These are phyloP conservation scores for Aspergillus novofumigatus DNA, from an alignment of 2,329 filamentous ascomycete species.

Conservation along the genomic window DNA sequence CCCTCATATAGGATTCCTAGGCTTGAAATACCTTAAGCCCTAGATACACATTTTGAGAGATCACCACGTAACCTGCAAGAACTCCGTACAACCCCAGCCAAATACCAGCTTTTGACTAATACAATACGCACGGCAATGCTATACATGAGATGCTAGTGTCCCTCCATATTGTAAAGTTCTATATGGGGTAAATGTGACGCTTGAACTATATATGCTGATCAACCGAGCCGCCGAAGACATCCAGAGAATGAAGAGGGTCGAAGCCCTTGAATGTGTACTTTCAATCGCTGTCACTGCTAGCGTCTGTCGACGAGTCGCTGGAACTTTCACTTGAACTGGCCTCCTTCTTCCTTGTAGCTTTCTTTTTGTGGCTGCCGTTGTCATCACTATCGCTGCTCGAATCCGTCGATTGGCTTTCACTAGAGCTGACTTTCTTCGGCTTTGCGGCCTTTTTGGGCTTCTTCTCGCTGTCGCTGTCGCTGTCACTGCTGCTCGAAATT, in stretches of 20 bases:
- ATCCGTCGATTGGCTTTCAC: slow-evolving; percentile 8
- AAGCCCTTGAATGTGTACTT: background rate
- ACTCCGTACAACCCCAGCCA: background rate
- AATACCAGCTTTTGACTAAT: background rate
- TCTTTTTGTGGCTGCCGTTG: slow-evolving; percentile 13
- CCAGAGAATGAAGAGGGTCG: background rate
- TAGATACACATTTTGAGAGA: background rate
- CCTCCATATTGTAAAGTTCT: background rate
- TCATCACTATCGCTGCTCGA: slow-evolving; percentile 13
- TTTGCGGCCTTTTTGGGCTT: slow-evolving; percentile 4
- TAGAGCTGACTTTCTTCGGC: slow-evolving; percentile 11
- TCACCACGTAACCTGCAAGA: background rate
- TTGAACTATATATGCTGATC: background rate
- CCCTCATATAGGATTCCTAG: background rate
- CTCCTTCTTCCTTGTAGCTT: slow-evolving; percentile 10
- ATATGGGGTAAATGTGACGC: background rate
- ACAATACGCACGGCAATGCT: background rate
- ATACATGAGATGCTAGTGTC: background rate
- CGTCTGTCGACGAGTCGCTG: slow-evolving; percentile 4
- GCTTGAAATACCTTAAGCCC: background rate
- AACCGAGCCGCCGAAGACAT: background rate
- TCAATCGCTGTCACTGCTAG: slow-evolving; percentile 14
- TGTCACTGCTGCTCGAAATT: slow-evolving; percentile 38
- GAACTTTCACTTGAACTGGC: slow-evolving; percentile 13
- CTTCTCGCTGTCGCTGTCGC: slow-evolving; percentile 23